phyloP scores from a whole-genome alignment of 345 rosid genomes.

The Eucalyptus brandiana region DNA sequence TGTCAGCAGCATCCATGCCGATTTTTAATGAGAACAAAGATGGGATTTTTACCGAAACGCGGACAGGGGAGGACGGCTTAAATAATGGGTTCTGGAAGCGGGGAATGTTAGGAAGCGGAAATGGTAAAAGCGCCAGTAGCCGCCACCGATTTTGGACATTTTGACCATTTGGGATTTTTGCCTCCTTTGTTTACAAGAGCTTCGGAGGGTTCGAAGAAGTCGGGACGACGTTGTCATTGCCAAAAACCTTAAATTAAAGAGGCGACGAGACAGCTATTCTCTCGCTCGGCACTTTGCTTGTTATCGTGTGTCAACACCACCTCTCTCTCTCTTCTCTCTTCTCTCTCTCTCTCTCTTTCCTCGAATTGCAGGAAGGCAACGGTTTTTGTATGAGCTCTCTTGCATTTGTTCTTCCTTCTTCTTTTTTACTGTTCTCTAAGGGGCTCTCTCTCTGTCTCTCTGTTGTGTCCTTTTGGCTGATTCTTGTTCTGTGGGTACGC shows the following conservation, averaged over 20 bases:
- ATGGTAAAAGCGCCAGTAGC: neutral
- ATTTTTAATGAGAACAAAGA: neutral
- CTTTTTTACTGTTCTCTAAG: neutral
- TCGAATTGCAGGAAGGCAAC: neutral
- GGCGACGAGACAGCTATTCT: neutral
- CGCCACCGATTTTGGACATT: neutral
- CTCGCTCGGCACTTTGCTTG: neutral
- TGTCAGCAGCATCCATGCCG: neutral
- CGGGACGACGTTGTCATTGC: neutral
- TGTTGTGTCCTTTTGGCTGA: neutral
- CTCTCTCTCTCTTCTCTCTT: neutral
- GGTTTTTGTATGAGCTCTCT: neutral
- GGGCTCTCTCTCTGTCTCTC: neutral
- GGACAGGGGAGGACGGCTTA: neutral
- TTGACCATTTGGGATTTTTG: neutral
- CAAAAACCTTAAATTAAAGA: neutral
- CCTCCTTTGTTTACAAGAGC: neutral
- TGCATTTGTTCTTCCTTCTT: neutral
- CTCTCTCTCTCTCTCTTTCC: neutral
- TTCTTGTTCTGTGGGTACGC: neutral
- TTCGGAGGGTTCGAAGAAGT: neutral
- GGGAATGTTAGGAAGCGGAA: neutral
- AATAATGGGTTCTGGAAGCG: neutral
- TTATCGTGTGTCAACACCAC: neutral
- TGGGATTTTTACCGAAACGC: neutral